Conservation (phyloP, 305 asterid species). For the Ilex paraguariensis region DNA sequence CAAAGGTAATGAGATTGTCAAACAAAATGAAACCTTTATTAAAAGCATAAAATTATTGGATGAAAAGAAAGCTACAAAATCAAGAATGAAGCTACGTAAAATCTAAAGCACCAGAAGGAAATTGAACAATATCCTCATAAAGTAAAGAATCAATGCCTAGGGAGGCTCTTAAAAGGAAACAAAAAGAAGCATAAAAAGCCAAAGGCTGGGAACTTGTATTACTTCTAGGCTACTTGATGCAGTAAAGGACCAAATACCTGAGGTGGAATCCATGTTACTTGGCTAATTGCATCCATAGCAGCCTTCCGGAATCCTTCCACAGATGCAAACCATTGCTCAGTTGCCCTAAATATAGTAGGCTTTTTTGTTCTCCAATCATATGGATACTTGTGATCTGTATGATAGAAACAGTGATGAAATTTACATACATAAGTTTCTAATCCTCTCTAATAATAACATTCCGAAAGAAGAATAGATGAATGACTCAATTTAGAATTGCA, state of each 20-base stretch:
- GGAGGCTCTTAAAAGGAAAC: too few species aligned
- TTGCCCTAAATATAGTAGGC: conserved; percentile 98
- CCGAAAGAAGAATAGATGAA: conserved; percentile 6
- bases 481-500: conserved; percentile 7
- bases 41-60: not conserved
- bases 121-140: too few species aligned
- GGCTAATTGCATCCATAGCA: conserved; percentile 79
- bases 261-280: conserved; percentile 82
- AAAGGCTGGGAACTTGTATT: too few species aligned
- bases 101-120: too few species aligned
- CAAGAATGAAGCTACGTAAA: too few species aligned
- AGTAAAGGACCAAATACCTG: conserved; percentile 47
- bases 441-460: not conserved
- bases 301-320: conserved; percentile 93
- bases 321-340: conserved; percentile 99
- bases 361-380: conserved; percentile 98
- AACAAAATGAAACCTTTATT: not conserved
- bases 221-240: too few species aligned
- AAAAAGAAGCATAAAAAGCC: too few species aligned
- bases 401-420: conserved; percentile 7
- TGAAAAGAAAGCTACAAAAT: not conserved
- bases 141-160: too few species aligned
- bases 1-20: not conserved
- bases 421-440: conserved; percentile 10
- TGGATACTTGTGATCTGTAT: conserved; percentile 95